These are phyloP conservation scores for Cryptosporidium ryanae DNA, from an alignment of 169 alveolate genomes.

Conservation along the genomic window DNA sequence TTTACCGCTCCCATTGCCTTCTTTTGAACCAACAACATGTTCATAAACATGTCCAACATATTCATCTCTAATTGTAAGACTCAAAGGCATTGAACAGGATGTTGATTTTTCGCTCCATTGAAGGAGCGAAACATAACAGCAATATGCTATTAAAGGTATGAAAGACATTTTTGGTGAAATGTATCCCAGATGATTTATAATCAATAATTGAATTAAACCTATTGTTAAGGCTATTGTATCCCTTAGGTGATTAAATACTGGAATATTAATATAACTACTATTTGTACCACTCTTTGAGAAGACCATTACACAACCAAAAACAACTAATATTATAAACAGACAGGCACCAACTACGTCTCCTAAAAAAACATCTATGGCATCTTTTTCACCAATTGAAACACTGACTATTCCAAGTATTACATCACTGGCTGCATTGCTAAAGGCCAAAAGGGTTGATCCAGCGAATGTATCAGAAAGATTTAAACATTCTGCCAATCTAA, in stretches of 20 bases:
- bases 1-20: constrained; percentile 16
- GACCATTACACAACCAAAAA: constrained; percentile 72
- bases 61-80: constrained; percentile 54
- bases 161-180: constrained; percentile 42
- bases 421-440: constrained; percentile 73
- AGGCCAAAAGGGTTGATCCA: constrained; percentile 69
- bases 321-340: constrained; percentile 53
- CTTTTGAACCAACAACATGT: constrained; percentile 18
- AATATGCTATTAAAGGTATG: constrained; percentile 39
- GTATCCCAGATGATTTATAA: constrained; percentile 61
- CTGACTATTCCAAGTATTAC: constrained; percentile 66
- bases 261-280: constrained; percentile 40
- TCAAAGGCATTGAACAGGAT: constrained; percentile 53
- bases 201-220: constrained; percentile 53
- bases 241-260: constrained; percentile 52
- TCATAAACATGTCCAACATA: constrained; percentile 32
- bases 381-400: constrained; percentile 65
- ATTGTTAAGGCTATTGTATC: constrained; percentile 64
- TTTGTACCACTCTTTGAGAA: constrained; percentile 43
- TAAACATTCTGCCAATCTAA: constrained; percentile 51
- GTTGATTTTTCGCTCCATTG: constrained; percentile 64
- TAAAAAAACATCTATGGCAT: constrained; percentile 57
- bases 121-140: constrained; percentile 36
- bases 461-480: constrained; percentile 67
- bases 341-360: constrained; percentile 73